Evolutionary conservation across 495 filamentous ascomycete genomes (phyloP), one percentile per base, ranked within the genome.

Genomic region (Penicillium taxi): DNA sequence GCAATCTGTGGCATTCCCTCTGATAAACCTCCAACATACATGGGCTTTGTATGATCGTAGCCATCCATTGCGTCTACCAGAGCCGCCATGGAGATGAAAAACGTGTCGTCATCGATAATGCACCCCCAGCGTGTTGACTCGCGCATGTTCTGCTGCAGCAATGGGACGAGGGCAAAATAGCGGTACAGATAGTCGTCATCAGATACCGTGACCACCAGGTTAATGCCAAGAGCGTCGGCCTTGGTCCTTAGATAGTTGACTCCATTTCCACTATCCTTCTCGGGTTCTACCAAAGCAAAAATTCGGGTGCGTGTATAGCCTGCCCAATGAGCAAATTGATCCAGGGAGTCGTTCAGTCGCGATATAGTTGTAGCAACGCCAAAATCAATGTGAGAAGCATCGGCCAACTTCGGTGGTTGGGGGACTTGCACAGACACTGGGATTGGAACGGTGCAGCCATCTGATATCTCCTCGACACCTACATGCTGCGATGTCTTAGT

Each of bases 91-190:
- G 67, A 73, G 0, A 69, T 61, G 59, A 80, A 77, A 46, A 81
- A 81, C 4, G 81, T 83, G 50, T 85, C 81, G 54, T 85, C 81
- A 51, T 85, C 80, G 18, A 83, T 66, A 21, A 85, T 62, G 32
- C 63, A 73, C 9, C 70, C 62, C 78, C 79, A 85, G 21, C 61
- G 53, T 0, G 75, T 80, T 2, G 61, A 36, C 1, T 65, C 56
- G 6, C 63, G 63, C n/a, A 64, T 44, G 36, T 67, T 48, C 5
- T 63, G 43, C 25, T 72, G 60, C 32, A 82, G 55, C 14, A 70
- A 58, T 11, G 66, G 56, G 4, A 83, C 48, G 15, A 82, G 53
- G 0, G 73, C 64, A 44, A 82, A 81, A 45, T 84, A 81, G 22
- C 76, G 69, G 24, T 72, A 63, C 13, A 69, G 58, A 35, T 65